phyloP scores from a whole-genome alignment of 192 early-diverging fungal genomes.

The Funneliformis mosseae region DNA sequence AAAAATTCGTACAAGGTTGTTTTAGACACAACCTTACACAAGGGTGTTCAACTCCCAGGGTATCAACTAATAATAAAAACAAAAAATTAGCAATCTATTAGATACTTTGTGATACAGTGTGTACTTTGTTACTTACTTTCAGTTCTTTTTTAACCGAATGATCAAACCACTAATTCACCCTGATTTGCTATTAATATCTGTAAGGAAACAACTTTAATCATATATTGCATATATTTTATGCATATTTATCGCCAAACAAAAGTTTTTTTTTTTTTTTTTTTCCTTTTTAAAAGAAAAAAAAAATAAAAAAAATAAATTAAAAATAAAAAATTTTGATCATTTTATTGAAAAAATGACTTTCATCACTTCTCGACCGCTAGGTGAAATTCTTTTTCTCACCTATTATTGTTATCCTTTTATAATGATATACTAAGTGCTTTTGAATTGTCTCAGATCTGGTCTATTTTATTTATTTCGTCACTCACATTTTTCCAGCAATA shows the following conservation, averaged over 20 bases:
- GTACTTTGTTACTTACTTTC: too few relatives aligned
- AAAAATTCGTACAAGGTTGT: too few relatives aligned
- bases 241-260: not conserved
- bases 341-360: not conserved
- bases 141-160: too few relatives aligned
- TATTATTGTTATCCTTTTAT: not conserved
- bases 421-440: not conserved
- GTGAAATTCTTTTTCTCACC: not conserved
- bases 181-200: not conserved
- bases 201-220: not conserved
- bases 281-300: not conserved
- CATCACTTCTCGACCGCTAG: not conserved
- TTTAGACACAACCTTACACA: too few relatives aligned
- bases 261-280: not conserved
- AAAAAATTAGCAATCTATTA: too few relatives aligned
- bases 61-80: too few relatives aligned
- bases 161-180: too few relatives aligned
- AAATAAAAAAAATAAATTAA: too few relatives aligned
- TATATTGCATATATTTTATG: not conserved
- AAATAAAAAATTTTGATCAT: too few relatives aligned
- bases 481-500: conserved; percentile 73
- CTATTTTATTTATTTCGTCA: conserved; percentile 66
- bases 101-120: too few relatives aligned
- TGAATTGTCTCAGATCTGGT: conserved; percentile 46
- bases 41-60: too few relatives aligned